Evolutionary conservation across 352 stramenopile species (phyloP).

Genomic region (Nothophytophthora sp.): DNA sequence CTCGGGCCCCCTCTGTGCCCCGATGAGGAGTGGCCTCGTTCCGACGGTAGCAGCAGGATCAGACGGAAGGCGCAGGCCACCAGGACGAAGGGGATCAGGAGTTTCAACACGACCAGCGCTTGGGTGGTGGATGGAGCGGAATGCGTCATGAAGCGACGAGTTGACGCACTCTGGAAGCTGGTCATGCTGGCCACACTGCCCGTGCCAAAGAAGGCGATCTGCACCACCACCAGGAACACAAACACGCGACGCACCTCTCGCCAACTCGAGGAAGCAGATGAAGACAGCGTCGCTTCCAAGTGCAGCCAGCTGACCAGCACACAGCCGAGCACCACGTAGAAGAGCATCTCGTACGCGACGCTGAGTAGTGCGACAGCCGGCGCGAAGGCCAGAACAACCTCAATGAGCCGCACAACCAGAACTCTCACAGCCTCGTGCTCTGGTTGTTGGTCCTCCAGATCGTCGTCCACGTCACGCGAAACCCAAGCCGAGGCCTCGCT

Average conservation of each 20-base stretch:
- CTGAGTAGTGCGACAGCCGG: slow-evolving; percentile 69
- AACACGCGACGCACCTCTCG: slow-evolving; percentile 60
- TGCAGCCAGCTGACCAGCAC: slow-evolving; percentile 59
- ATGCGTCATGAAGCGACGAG: slow-evolving; percentile 71
- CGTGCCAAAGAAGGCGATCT: slow-evolving; percentile 86
- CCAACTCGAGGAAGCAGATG: not conserved
- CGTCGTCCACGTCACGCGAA: slow-evolving; percentile 2
- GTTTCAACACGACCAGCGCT: slow-evolving; percentile 67
- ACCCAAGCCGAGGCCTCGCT: not conserved
- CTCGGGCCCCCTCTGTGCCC: slow-evolving; percentile 11
- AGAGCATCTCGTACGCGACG: slow-evolving; percentile 78
- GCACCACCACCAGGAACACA: slow-evolving; percentile 70
- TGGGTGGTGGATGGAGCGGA: slow-evolving; percentile 63
- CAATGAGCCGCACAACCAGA: slow-evolving; percentile 34
- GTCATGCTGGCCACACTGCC: slow-evolving; percentile 83
- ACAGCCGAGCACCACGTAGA: slow-evolving; percentile 55
- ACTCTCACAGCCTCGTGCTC: not conserved
- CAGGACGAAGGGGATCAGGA: slow-evolving; percentile 72
- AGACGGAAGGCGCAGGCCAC: slow-evolving; percentile 68
- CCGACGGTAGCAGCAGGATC: slow-evolving; percentile 34
- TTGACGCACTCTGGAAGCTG: slow-evolving; percentile 76
- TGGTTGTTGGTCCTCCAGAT: slow-evolving; percentile 15
- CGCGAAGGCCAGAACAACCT: slow-evolving; percentile 48
- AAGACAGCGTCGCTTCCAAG: slow-evolving; percentile 34
- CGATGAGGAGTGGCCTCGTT: not conserved